Evolutionary conservation across 1,139 yeast genomes (phyloP).

Genomic region (Debaryomyces robertsiae): DNA sequence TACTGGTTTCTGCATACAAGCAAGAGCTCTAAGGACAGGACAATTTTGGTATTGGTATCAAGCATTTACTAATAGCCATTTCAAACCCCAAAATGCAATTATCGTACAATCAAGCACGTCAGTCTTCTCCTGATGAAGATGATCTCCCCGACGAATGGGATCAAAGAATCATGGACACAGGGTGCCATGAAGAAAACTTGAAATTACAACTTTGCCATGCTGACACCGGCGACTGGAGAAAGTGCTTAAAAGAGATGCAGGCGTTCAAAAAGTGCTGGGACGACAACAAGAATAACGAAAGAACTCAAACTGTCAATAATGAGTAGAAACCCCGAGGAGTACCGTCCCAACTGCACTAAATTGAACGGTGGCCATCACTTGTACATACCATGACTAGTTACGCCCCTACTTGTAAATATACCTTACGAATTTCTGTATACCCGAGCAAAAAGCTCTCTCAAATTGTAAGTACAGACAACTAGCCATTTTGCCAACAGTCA

Average conservation of each 20-base stretch:
- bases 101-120: background rate
- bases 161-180: constrained; percentile 68
- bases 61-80: too few species aligned
- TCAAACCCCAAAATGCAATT: background rate
- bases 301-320: constrained; percentile 54
- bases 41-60: background rate
- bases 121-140: constrained; percentile 30
- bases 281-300: constrained; percentile 53
- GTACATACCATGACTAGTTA: background rate
- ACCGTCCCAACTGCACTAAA: too few species aligned
- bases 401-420: too few species aligned
- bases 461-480: too few species aligned
- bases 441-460: too few species aligned
- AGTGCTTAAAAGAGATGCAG: constrained; percentile 67
- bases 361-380: background rate
- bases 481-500: too few species aligned
- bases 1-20: background rate
- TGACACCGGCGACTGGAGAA: constrained; percentile 79
- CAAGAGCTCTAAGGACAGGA: background rate
- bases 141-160: constrained; percentile 80
- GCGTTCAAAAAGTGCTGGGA: constrained; percentile 74
- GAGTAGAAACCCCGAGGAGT: too few species aligned
- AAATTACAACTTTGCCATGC: constrained; percentile 74
- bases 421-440: too few species aligned
- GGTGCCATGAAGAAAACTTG: constrained; percentile 71